These are phyloP conservation scores for Aspergillus sp. DNA, from an alignment of 2,329 filamentous ascomycete genomes.

Conservation along the genomic window DNA sequence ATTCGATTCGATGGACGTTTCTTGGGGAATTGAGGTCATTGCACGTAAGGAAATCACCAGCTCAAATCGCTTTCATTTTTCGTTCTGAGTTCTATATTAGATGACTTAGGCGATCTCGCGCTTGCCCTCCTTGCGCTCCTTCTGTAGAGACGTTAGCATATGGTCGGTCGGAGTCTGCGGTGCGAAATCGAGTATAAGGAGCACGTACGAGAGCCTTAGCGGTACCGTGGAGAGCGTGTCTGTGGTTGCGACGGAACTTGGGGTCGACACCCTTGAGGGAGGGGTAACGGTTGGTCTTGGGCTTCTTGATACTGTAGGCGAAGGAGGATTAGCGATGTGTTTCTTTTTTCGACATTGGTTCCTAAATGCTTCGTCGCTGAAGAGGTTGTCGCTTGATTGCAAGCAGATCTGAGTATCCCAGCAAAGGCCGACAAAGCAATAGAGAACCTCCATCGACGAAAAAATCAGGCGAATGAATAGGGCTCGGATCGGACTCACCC, in stretches of 20 bases:
- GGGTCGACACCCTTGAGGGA: constrained; percentile 98
- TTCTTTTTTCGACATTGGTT: not conserved
- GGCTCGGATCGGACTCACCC: constrained; percentile 68
- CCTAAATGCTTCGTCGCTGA: not conserved
- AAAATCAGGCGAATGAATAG: not conserved
- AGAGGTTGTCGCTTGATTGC: not conserved
- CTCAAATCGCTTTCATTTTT: constrained; percentile 40
- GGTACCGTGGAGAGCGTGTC: constrained; percentile 98
- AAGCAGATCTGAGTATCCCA: constrained; percentile 3
- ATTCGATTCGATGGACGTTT: constrained; percentile 23
- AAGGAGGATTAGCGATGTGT: constrained; percentile 29
- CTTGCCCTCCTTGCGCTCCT: constrained; percentile 97
- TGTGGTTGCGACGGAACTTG: constrained; percentile 99
- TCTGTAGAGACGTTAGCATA: constrained; percentile 63
- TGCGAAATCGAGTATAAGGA: not conserved
- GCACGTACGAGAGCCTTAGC: constrained; percentile 90
- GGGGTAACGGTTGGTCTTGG: constrained; percentile 98
- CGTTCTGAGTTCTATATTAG: constrained; percentile 35
- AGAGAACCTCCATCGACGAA: not conserved
- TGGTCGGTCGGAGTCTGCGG: not conserved
- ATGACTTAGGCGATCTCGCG: constrained; percentile 75
- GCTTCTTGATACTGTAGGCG: constrained; percentile 92
- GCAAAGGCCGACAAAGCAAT: constrained; percentile 19
- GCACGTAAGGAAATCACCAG: constrained; percentile 38
- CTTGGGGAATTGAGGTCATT: constrained; percentile 33